A percentile compares a stretch with the other conserved stretches of the same genome.
These are phyloP conservation scores for Mucor lusitanicus DNA, from an alignment of 371 early-diverging fungal species.

Conservation along the genomic window DNA sequence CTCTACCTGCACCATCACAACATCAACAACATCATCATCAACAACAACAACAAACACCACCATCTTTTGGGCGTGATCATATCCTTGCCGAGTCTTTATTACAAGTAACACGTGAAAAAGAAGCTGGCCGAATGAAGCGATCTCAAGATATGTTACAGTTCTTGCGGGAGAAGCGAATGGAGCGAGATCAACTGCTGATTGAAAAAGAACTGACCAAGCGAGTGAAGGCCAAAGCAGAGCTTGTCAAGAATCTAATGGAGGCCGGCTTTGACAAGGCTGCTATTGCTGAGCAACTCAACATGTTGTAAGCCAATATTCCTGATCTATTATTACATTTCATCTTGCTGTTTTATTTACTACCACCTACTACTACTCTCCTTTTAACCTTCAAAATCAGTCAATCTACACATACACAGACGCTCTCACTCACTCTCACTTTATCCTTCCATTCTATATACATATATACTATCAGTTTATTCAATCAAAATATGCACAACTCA, in stretches of 20 bases:
- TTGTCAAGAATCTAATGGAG: slow-evolving; percentile 44
- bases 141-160: slow-evolving; percentile 49
- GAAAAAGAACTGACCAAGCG: slow-evolving; percentile 47
- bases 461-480: not conserved
- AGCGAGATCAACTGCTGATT: slow-evolving; percentile 42
- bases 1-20: not conserved
- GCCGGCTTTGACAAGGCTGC: slow-evolving; percentile 47
- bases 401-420: too few species aligned
- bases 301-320: slow-evolving; percentile 9
- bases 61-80: slow-evolving; percentile 7
- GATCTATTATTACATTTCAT: not conserved
- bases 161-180: slow-evolving; percentile 41
- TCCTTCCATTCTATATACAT: not conserved
- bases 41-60: slow-evolving; percentile 2
- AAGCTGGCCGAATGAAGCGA: slow-evolving; percentile 42
- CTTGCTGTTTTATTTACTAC: not conserved
- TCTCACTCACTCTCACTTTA: not conserved
- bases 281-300: slow-evolving; percentile 45
- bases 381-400: not conserved
- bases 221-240: slow-evolving; percentile 49
- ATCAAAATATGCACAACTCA: not conserved
- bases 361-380: not conserved
- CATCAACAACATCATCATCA: slow-evolving; percentile 1
- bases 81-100: slow-evolving; percentile 38
- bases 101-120: slow-evolving; percentile 46